Evolutionary conservation across 176 grass and related monocot species (phyloP).

Genomic region (maize (Zea mays)): Zm-B73-REFERENCE-NAM-5.0 NC_050103.1:169741501-169742000

Average conservation of each 20-base stretch:
- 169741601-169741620: slow-evolving; percentile 14
- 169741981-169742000: neutral
- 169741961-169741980: slow-evolving; percentile 35
- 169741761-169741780: neutral
- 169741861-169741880: neutral
- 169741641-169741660: slow-evolving; percentile 5
- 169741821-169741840: neutral
- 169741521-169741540: slow-evolving; percentile 34
- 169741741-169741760: slow-evolving; percentile 9
- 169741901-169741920: neutral
- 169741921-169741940: neutral
- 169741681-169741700: neutral
- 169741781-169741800: neutral
- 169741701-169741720: neutral
- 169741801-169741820: slow-evolving; percentile 1
- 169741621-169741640: slow-evolving; percentile 40
- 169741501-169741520: slow-evolving; percentile 30
- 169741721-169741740: slow-evolving; percentile 16
- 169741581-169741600: too few relatives aligned
- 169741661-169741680: slow-evolving; percentile 23
- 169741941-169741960: slow-evolving; percentile 38
- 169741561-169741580: too few relatives aligned
- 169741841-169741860: neutral
- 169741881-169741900: neutral
- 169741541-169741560: neutral